These are phyloP conservation scores for Marsdenia floribunda DNA, from an alignment of 257 asterid genomes.

Conservation along the genomic window DNA sequence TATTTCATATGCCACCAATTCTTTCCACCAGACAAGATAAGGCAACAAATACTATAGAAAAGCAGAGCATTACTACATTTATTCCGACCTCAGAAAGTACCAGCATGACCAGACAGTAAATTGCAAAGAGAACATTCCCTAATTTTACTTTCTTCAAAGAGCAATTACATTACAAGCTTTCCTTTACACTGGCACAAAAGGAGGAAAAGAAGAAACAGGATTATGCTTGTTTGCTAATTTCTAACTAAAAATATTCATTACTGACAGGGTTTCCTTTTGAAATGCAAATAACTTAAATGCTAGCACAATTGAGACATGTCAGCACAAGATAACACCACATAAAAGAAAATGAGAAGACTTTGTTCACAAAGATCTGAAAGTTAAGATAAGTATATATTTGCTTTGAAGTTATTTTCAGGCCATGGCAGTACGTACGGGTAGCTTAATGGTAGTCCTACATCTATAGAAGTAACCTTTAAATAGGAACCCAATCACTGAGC, in stretches of 20 bases:
- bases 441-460: neutral
- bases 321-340: neutral
- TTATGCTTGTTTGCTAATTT: neutral
- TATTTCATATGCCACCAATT: neutral
- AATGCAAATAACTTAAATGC: neutral
- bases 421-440: neutral
- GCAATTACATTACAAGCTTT: neutral
- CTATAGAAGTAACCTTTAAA: neutral
- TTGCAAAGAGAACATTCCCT: neutral
- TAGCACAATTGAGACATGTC: neutral
- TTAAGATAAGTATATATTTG: neutral
- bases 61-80: neutral
- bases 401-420: neutral
- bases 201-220: too few species aligned
- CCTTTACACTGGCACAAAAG: neutral
- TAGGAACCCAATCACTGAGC: neutral
- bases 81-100: neutral
- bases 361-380: neutral
- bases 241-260: too few species aligned
- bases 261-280: neutral
- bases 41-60: neutral
- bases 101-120: neutral
- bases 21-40: neutral
- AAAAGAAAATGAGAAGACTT: neutral
- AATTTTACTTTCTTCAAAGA: neutral